Percentiles rank a stretch among this genome's conserved stretches.
Conservation (phyloP, 2,329 filamentous ascomycete genomes). For the Rhexocercosporidium sp. region DNA sequence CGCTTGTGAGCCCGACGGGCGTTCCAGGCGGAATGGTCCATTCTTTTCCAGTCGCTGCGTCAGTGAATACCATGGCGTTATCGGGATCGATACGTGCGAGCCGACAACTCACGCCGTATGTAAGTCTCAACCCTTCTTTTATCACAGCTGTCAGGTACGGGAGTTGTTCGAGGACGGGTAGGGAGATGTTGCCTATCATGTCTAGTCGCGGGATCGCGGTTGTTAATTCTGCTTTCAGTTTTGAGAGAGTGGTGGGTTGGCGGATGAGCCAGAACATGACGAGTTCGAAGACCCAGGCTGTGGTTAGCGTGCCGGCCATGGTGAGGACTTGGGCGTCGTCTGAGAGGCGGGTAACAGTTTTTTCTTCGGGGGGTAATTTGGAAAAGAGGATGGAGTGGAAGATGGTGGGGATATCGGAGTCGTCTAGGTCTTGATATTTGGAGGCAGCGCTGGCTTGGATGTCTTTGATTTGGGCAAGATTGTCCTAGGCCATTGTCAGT, state of each 20-base stretch:
- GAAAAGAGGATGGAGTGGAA: constrained; percentile 37
- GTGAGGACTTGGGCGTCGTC: constrained; percentile 43
- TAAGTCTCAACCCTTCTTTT: constrained; percentile 43
- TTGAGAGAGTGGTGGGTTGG: constrained; percentile 38
- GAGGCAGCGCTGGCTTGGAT: constrained; percentile 26
- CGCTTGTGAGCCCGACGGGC: constrained; percentile 46
- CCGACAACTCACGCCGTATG: constrained; percentile 41
- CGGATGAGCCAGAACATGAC: constrained; percentile 45
- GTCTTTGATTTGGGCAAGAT: constrained; percentile 40
- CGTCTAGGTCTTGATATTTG: constrained; percentile 8
- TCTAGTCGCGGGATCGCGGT: constrained; percentile 25
- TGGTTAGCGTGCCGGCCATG: constrained; percentile 47
- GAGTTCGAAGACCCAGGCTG: constrained; percentile 43
- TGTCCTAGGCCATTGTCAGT: constrained; percentile 42
- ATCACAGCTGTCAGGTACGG: constrained; percentile 43
- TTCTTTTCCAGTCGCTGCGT: constrained; percentile 18
- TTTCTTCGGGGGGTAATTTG: constrained; percentile 44
- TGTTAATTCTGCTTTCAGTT: constrained; percentile 45
- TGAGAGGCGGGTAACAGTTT: constrained; percentile 40
- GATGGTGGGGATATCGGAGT: constrained; percentile 33
- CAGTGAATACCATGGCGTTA: constrained; percentile 29
- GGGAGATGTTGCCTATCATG: constrained; percentile 21
- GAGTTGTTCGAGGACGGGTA: constrained; percentile 36
- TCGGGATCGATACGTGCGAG: constrained; percentile 39
- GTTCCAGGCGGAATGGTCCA: constrained; percentile 40